These are phyloP conservation scores for Fomitopsis schrenkii DNA, from an alignment of 1,284 basidiomycete genomes.

Conservation along the genomic window DNA sequence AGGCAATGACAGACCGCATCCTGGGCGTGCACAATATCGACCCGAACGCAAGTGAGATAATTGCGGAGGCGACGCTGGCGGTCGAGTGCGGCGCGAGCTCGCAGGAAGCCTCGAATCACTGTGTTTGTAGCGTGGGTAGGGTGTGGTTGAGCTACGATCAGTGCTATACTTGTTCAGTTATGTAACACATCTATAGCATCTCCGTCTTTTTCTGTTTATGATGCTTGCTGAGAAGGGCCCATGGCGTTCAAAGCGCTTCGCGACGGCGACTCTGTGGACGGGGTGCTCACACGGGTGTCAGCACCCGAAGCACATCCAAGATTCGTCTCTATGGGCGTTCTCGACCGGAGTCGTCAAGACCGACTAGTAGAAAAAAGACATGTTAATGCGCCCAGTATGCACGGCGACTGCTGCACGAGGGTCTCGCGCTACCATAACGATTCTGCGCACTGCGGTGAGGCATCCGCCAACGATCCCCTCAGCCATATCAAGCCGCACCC, in stretches of 20 bases:
- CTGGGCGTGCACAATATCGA: conserved; percentile 91
- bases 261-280: too few species aligned
- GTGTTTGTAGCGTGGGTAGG: conserved; percentile 13
- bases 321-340: too few species aligned
- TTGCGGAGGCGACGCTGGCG: conserved; percentile 84
- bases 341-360: too few species aligned
- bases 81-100: conserved; percentile 91
- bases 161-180: background rate
- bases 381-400: background rate
- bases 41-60: conserved; percentile 97
- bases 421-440: too few species aligned
- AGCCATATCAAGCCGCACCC: too few species aligned
- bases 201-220: background rate
- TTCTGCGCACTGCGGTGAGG: too few species aligned
- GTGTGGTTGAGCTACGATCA: background rate
- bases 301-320: background rate
- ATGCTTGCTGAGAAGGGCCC: too few species aligned
- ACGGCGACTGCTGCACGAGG: background rate
- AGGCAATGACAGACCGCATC: conserved; percentile 93
- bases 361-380: background rate
- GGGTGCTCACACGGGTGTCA: background rate
- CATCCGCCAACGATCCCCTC: too few species aligned
- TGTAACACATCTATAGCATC: background rate
- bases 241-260: background rate
- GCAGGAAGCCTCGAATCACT: conserved; percentile 77